A percentile compares a stretch with the other conserved stretches of the same genome.
phyloP scores from a whole-genome alignment of 2,329 filamentous ascomycete species.

The Elsinoe australis region DNA sequence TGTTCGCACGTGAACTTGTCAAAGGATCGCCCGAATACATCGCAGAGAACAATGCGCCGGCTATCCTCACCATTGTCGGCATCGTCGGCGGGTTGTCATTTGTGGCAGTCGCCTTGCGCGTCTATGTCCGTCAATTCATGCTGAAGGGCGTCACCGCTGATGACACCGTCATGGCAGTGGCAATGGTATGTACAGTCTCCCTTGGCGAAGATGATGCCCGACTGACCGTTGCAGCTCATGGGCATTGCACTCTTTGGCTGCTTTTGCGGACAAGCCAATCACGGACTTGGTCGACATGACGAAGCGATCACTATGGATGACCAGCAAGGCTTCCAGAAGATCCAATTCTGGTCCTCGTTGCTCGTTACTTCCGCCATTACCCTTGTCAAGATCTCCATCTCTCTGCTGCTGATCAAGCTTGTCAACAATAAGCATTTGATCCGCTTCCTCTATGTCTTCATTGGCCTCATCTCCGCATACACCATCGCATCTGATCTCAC shows the following conservation, averaged over 20 bases:
- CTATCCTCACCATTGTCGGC: constrained; percentile 19
- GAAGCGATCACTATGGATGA: constrained; percentile 26
- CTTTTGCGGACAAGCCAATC: constrained; percentile 38
- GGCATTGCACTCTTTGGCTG: constrained; percentile 31
- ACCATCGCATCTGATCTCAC: constrained; percentile 39
- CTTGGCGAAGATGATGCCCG: no score
- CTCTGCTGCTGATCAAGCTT: constrained; percentile 40
- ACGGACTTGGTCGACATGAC: constrained; percentile 43
- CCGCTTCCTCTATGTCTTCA: constrained; percentile 35
- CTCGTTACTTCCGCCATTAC: constrained; percentile 40
- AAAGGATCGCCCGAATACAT: constrained; percentile 6
- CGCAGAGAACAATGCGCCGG: constrained; percentile 17
- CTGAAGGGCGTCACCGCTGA: constrained; percentile 44
- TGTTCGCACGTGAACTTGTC: background rate
- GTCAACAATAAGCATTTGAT: constrained; percentile 35
- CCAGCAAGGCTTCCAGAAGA: constrained; percentile 34
- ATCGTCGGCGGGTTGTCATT: constrained; percentile 19
- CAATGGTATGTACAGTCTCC: constrained; percentile 29
- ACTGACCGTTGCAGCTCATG: constrained; percentile 18
- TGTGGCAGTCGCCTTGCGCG: constrained; percentile 13
- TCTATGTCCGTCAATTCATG: constrained; percentile 38
- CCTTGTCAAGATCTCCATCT: constrained; percentile 43
- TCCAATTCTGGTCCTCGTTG: constrained; percentile 42
- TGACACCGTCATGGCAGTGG: constrained; percentile 40
- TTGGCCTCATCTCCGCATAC: constrained; percentile 39